Evolutionary conservation across 176 grass and related monocot genomes (phyloP), one percentile per base, ranked within the genome.

Genomic region (Musa schizocarpa): DNA sequence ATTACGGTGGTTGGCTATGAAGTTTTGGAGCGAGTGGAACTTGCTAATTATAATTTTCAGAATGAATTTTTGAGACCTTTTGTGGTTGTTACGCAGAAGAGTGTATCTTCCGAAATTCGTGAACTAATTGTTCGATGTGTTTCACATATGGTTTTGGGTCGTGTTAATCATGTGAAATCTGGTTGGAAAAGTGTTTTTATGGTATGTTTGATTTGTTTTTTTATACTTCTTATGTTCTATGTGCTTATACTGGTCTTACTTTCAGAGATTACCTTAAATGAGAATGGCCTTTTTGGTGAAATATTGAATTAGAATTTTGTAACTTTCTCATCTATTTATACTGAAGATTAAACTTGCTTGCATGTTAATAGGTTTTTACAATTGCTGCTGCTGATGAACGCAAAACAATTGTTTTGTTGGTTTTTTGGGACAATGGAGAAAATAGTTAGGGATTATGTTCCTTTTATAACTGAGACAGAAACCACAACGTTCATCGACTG

Each of bases 61-160:
- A 98, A 98, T 84, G 95, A 98, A 73, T 98, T 98, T 74, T 81
- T 98, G 79, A 76, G 83, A 74, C 95, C 95, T 77, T 98, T 98
- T 73, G 95, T 87, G 56, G 72, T 93, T 13, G 88, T 98, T 74
- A 98, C 93, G 94, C 80, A 91, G 83, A 89, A 89, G 55, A 98
- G 94, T 72, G 82, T 68, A 68, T 87, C 88, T 84, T 79, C 88
- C 49, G 90, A 98, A 74, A 89, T 98, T 61, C 74, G 94, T 25
- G 94, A 98, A 70, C 80, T 98, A 73, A 98, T 93, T 73, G 90
- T 98, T 80, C 88, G 94, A 19, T 98, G 90, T 85, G 84, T 98
- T 62, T 98, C 94, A 69, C 94, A 98, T 62, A 98, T 98, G 94
- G 90, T 98, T 61, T 83, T 98, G 68, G 89, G 90, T 80, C 88